Evolutionary conservation across 2,329 filamentous ascomycete species (phyloP).

Genomic region (Arthrobotrys pseudoclavata): DNA sequence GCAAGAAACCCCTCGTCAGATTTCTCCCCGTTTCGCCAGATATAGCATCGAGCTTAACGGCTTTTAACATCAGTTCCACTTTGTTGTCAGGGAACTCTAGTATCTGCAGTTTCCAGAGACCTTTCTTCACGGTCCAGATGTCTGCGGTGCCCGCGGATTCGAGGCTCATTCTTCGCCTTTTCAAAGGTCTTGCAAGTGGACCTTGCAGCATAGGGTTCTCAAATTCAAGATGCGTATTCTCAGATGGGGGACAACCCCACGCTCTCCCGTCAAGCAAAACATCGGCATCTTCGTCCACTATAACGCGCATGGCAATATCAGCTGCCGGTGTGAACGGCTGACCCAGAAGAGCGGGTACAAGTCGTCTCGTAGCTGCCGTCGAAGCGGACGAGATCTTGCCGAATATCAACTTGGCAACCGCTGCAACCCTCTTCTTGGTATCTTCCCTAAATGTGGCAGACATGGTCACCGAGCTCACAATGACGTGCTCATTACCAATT

Average conservation of each 20-base stretch:
- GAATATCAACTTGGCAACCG: constrained; percentile 51
- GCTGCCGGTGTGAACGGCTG: constrained; percentile 36
- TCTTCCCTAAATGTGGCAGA: constrained; percentile 55
- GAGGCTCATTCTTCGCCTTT: constrained; percentile 51
- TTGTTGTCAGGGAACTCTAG: constrained; percentile 57
- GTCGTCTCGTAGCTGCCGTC: constrained; percentile 32
- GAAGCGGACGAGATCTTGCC: constrained; percentile 48
- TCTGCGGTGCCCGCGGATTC: constrained; percentile 38
- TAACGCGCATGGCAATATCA: constrained; percentile 42
- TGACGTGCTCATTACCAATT: constrained; percentile 76
- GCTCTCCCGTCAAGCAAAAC: constrained; percentile 45
- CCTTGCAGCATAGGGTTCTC: constrained; percentile 59
- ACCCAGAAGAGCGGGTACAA: constrained; percentile 38
- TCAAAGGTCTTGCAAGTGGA: constrained; percentile 32
- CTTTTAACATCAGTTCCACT: constrained; percentile 53
- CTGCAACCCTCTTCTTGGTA: constrained; percentile 53
- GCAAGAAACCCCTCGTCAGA: constrained; percentile 50
- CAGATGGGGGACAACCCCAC: constrained; percentile 44
- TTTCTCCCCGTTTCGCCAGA: constrained; percentile 54
- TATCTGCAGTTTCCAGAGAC: constrained; percentile 56
- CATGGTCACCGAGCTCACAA: constrained; percentile 58
- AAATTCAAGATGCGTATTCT: constrained; percentile 51
- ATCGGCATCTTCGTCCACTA: constrained; percentile 54
- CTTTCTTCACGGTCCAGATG: constrained; percentile 52
- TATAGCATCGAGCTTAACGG: constrained; percentile 50